Percentiles rank a stretch among this genome's conserved stretches.
Evolutionary conservation across 2,329 filamentous ascomycete genomes (phyloP).

Genomic region (Talaromyces verruculosus): DNA sequence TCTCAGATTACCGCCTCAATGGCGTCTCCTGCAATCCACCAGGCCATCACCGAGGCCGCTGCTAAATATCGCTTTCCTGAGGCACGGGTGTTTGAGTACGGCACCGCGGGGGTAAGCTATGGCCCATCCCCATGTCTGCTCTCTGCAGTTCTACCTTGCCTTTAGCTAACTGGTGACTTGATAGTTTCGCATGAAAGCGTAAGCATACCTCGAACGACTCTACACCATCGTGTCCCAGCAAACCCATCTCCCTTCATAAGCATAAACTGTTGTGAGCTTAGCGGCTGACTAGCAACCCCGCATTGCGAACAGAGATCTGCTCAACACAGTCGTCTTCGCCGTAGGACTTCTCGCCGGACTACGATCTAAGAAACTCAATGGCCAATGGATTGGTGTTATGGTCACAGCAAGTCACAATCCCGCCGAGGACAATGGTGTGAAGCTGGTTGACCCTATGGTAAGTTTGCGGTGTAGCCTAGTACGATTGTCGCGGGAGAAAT

Average conservation of each 20-base stretch:
- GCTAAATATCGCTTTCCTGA: slow-evolving; percentile 51
- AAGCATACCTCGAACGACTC: slow-evolving; percentile 36
- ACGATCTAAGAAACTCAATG: slow-evolving; percentile 83
- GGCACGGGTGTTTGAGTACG: slow-evolving; percentile 57
- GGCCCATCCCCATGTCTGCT: neutral
- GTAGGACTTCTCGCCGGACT: slow-evolving; percentile 87
- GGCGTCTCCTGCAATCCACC: slow-evolving; percentile 44
- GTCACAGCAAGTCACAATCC: slow-evolving; percentile 93
- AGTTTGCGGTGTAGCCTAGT: slow-evolving; percentile 19
- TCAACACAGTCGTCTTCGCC: slow-evolving; percentile 89
- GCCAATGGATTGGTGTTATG: slow-evolving; percentile 94
- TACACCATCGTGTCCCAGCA: neutral
- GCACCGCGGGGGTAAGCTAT: slow-evolving; percentile 59
- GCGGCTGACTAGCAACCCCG: slow-evolving; percentile 29
- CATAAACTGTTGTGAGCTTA: slow-evolving; percentile 1
- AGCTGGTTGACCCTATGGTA: slow-evolving; percentile 91
- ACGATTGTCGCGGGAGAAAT: slow-evolving; percentile 13
- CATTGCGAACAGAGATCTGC: slow-evolving; percentile 61
- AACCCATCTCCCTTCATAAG: slow-evolving; percentile 29
- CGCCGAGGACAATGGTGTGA: slow-evolving; percentile 85
- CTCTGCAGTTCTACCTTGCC: neutral
- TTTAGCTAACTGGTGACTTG: slow-evolving; percentile 23
- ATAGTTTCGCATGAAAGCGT: slow-evolving; percentile 71
- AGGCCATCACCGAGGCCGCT: slow-evolving; percentile 50
- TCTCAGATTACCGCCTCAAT: slow-evolving; percentile 34